phyloP scores from a whole-genome alignment of 192 early-diverging fungal species.

The Dissophora globulifera region DNA sequence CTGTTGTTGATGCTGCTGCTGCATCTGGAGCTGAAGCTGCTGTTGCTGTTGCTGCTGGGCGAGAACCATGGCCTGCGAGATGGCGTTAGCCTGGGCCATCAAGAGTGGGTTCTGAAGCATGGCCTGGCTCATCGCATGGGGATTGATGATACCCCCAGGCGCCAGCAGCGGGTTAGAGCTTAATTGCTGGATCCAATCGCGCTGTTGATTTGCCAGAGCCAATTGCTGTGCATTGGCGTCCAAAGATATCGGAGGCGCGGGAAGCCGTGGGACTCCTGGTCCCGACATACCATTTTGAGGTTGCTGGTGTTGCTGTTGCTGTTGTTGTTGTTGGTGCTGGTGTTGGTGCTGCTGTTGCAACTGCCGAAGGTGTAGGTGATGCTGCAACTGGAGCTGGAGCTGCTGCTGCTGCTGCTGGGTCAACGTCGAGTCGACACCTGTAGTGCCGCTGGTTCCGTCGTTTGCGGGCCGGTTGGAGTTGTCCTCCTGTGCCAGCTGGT shows the following conservation, averaged over 20 bases:
- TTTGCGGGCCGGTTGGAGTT: constrained; percentile 6
- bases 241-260: constrained; percentile 2
- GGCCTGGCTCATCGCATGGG: constrained; percentile 49
- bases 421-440: constrained; percentile 30
- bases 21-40: constrained; percentile 22
- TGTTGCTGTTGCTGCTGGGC: constrained; percentile 40
- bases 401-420: constrained; percentile 49
- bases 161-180: constrained; percentile 34
- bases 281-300: constrained; percentile 2
- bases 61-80: constrained; percentile 44
- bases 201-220: constrained; percentile 26
- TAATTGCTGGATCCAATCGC: constrained; percentile 37
- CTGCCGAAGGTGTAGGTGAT: constrained; percentile 47
- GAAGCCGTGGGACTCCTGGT: constrained; percentile 10
- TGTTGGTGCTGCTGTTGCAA: constrained; percentile 48
- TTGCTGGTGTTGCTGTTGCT: constrained; percentile 30
- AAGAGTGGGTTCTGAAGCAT: constrained; percentile 43
- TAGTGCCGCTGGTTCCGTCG: constrained; percentile 12
- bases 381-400: constrained; percentile 45
- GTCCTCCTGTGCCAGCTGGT: constrained; percentile 49
- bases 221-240: constrained; percentile 17
- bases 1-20: constrained; percentile 20
- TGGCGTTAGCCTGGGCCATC: constrained; percentile 49
- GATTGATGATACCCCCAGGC: constrained; percentile 29
- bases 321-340: constrained; percentile 43